Percentiles rank a stretch among this genome's conserved stretches.
Evolutionary conservation across 257 asterid species (phyloP).

Genomic region (Nicotiana benthamiana): DNA sequence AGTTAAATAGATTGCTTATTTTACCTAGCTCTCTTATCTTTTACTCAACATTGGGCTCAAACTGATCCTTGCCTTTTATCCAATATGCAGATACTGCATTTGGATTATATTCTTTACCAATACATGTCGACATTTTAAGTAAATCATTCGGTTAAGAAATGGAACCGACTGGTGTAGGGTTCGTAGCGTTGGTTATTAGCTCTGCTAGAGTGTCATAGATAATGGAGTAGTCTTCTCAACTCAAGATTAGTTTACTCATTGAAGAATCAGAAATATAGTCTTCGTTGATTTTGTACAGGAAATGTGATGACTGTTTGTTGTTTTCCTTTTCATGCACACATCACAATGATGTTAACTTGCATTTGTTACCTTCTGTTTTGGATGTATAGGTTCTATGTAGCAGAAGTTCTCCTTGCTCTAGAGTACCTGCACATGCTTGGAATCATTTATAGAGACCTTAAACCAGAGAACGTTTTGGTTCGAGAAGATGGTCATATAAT

Average conservation of each 20-base stretch:
- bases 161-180: background rate
- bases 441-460: constrained; percentile 55
- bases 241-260: background rate
- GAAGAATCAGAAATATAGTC: background rate
- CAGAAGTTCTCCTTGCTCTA: constrained; percentile 56
- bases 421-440: constrained; percentile 73
- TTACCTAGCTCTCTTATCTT: background rate
- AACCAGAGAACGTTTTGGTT: constrained; percentile 58
- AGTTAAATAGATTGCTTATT: background rate
- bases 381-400: constrained; percentile 50
- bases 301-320: background rate
- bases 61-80: background rate
- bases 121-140: background rate
- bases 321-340: background rate
- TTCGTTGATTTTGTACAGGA: background rate
- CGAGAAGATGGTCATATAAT: constrained; percentile 65
- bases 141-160: background rate
- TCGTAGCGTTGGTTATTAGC: background rate
- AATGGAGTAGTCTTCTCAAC: background rate
- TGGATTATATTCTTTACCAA: background rate
- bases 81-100: background rate
- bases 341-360: background rate
- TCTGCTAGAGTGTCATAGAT: background rate
- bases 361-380: constrained; percentile 1
- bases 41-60: background rate